A percentile compares a stretch with the other conserved stretches of the same genome.
These are phyloP conservation scores for Globisporangium perplexum DNA, from an alignment of 352 stramenopile species.

Conservation along the genomic window DNA sequence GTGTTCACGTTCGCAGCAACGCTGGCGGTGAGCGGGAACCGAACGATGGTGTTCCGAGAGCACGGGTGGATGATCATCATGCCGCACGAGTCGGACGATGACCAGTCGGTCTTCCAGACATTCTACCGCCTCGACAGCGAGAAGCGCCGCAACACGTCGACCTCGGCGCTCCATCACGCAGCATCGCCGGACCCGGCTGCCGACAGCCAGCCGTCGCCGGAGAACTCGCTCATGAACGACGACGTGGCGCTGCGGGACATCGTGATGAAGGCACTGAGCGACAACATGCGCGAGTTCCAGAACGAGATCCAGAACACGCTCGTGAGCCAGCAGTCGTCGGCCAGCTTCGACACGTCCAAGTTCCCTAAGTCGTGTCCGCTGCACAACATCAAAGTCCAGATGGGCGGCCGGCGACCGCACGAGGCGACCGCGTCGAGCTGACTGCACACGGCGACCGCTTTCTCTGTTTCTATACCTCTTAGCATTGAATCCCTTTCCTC, in stretches of 20 bases:
- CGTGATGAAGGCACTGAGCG: constrained; percentile 9
- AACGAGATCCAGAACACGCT: constrained; percentile 6
- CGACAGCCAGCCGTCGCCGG: background rate
- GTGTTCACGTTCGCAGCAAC: constrained; percentile 11
- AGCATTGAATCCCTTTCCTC: no score
- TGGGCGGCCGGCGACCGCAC: background rate
- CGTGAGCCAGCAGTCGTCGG: background rate
- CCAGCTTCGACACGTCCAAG: background rate
- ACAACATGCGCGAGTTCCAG: constrained; percentile 10
- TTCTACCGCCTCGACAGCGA: constrained; percentile 8
- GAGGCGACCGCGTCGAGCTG: background rate
- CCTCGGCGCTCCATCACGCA: background rate
- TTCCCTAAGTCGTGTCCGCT: constrained; percentile 3
- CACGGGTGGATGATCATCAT: constrained; percentile 11
- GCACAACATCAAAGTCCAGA: background rate
- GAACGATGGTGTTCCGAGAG: constrained; percentile 7
- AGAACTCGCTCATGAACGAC: background rate
- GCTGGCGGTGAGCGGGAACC: constrained; percentile 1
- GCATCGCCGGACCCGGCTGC: background rate
- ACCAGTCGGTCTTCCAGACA: constrained; percentile 4
- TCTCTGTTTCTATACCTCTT: background rate
- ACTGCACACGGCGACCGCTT: background rate
- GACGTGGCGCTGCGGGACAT: constrained; percentile 1
- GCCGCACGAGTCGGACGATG: background rate
- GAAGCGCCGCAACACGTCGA: background rate